Evolutionary conservation across 768 basidiomycete species (phyloP).

Genomic region (Trametes cingulata): DNA sequence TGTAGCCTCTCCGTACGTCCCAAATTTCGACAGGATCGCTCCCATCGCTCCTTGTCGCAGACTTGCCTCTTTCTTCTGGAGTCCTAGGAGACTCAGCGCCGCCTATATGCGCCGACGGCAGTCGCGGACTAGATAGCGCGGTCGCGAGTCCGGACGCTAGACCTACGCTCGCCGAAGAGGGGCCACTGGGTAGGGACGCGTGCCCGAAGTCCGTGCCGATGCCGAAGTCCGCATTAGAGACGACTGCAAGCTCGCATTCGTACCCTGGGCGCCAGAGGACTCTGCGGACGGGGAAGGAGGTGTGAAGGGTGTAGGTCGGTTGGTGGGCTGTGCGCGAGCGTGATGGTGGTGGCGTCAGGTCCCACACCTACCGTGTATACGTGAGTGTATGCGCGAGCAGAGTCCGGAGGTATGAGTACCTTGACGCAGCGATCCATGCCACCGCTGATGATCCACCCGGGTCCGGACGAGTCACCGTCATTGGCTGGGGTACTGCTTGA

Average conservation of each 20-base stretch:
- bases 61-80: constrained; percentile 12
- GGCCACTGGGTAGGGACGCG: not conserved
- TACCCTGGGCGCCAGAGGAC: constrained; percentile 78
- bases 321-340: constrained; percentile 56
- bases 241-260: constrained; percentile 73
- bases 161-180: constrained; percentile 9
- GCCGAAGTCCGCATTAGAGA: constrained; percentile 63
- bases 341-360: constrained; percentile 50
- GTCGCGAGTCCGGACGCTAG: constrained; percentile 7
- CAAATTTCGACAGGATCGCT: constrained; percentile 78
- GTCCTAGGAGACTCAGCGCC: constrained; percentile 10
- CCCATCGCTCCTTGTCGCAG: constrained; percentile 16
- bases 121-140: constrained; percentile 24
- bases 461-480: constrained; percentile 27
- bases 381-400: too few relatives aligned
- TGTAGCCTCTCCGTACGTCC: constrained; percentile 80
- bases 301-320: constrained; percentile 70
- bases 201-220: constrained; percentile 29
- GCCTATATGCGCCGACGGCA: constrained; percentile 19
- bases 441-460: constrained; percentile 78
- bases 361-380: constrained; percentile 58
- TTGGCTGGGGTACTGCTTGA: constrained; percentile 2
- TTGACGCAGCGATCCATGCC: constrained; percentile 81
- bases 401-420: constrained; percentile 34
- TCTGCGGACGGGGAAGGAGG: constrained; percentile 72